Percentiles rank a stretch among this genome's conserved stretches.
These are phyloP conservation scores for Bruguiera sexangula DNA, from an alignment of 345 rosid genomes.

Conservation along the genomic window DNA sequence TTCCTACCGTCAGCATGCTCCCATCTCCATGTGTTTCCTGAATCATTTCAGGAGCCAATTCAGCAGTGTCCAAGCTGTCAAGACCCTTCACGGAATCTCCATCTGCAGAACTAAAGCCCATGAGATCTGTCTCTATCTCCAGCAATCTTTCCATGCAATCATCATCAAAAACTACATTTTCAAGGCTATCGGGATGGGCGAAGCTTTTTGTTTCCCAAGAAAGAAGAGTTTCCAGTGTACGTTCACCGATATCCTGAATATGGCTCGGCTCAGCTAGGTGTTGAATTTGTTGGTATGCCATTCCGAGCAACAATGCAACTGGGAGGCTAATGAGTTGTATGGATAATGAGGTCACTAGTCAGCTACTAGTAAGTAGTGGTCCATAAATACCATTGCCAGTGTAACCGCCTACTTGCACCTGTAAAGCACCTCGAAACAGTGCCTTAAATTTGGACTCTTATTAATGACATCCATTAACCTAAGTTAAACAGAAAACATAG, in stretches of 20 bases:
- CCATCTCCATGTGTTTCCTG: slow-evolving; percentile 1
- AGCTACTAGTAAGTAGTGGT: too few species aligned
- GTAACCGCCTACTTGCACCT: too few species aligned
- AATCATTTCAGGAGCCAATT: neutral
- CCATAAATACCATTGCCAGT: too few species aligned
- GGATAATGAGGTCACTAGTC: too few species aligned
- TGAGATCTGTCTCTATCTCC: slow-evolving; percentile 18
- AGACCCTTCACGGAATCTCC: neutral
- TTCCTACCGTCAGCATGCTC: neutral
- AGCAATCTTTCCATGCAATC: slow-evolving; percentile 13
- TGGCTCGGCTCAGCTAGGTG: neutral
- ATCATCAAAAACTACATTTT: neutral
- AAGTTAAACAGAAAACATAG: too few species aligned
- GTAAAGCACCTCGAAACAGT: too few species aligned
- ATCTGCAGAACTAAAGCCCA: slow-evolving; percentile 2
- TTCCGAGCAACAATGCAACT: neutral
- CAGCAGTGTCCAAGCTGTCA: neutral
- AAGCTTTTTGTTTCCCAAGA: slow-evolving; percentile 1
- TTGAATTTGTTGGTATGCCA: slow-evolving; percentile 6
- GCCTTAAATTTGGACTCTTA: too few species aligned
- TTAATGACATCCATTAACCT: too few species aligned
- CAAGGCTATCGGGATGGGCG: neutral
- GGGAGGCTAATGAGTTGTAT: too few species aligned
- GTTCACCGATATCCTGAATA: neutral
- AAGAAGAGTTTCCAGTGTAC: slow-evolving; percentile 4